Percentiles rank a stretch among this genome's conserved stretches.
phyloP scores from a whole-genome alignment of 352 stramenopile genomes.

The Pythium dissotocum region DNA sequence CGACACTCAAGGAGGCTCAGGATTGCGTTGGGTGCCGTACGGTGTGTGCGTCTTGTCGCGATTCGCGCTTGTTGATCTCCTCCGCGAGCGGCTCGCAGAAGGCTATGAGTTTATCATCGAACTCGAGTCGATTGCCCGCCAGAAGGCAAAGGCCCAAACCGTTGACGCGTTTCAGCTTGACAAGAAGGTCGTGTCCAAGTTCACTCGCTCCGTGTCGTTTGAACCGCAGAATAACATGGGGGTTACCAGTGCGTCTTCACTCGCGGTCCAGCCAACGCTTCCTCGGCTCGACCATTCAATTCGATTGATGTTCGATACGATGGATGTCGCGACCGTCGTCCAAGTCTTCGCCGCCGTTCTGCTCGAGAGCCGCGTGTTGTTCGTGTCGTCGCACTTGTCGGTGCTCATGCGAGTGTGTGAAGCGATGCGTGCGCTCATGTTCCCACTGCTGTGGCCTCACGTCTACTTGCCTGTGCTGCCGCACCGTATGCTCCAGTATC shows the following conservation, averaged over 20 bases:
- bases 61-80: conserved; percentile 74
- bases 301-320: conserved; percentile 76
- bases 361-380: conserved; percentile 78
- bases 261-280: conserved; percentile 2
- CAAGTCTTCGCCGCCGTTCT: conserved; percentile 78
- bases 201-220: conserved; percentile 69
- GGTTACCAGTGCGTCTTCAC: conserved; percentile 17
- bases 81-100: conserved; percentile 79
- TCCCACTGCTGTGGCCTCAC: conserved; percentile 85
- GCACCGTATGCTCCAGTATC: conserved; percentile 75
- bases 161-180: conserved; percentile 57
- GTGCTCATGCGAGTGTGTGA: conserved; percentile 84
- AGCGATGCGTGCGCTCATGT: conserved; percentile 80
- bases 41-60: conserved; percentile 84
- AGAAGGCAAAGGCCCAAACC: conserved; percentile 20
- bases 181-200: conserved; percentile 76
- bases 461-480: conserved; percentile 85
- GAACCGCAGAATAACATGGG: conserved; percentile 41
- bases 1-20: conserved; percentile 38
- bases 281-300: conserved; percentile 76
- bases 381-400: conserved; percentile 80
- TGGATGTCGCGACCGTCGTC: conserved; percentile 74
- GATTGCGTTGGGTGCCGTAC: conserved; percentile 69
- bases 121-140: conserved; percentile 45
- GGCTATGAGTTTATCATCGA: conserved; percentile 84